These are phyloP conservation scores for Leccinum olivaceopallidum DNA, from an alignment of 768 basidiomycete species.

Conservation along the genomic window DNA sequence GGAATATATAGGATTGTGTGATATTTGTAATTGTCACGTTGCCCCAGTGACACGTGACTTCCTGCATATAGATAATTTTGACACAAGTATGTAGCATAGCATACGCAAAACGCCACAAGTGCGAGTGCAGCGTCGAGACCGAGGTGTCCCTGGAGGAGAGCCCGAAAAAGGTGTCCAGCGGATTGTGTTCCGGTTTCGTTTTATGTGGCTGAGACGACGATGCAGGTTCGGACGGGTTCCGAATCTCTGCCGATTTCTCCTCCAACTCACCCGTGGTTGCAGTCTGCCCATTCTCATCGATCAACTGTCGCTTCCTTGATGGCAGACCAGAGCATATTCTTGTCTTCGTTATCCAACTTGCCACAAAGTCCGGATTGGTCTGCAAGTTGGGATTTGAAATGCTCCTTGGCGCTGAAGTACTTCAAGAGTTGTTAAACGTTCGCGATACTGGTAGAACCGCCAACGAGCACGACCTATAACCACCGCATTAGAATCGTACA, in stretches of 20 bases:
- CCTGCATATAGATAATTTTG: too few relatives aligned
- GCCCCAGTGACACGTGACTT: too few relatives aligned
- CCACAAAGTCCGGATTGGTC: conserved; percentile 91
- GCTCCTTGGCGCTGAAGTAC: too few relatives aligned
- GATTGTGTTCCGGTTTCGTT: conserved; percentile 42
- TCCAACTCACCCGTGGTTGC: conserved; percentile 88
- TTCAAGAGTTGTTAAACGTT: too few relatives aligned
- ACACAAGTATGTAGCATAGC: too few relatives aligned
- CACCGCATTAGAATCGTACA: too few relatives aligned
- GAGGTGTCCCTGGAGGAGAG: conserved; percentile 49
- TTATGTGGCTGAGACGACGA: conserved; percentile 10
- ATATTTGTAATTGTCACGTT: too few relatives aligned
- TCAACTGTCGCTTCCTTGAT: conserved; percentile 94
- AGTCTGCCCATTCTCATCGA: conserved; percentile 77
- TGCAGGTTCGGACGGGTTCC: conserved; percentile 29
- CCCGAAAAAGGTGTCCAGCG: conserved; percentile 81
- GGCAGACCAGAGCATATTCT: conserved; percentile 74
- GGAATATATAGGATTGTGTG: too few relatives aligned
- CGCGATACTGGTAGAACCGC: too few relatives aligned
- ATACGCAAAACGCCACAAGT: conserved; percentile 42
- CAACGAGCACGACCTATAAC: too few relatives aligned
- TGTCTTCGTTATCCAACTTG: conserved; percentile 79
- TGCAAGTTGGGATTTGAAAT: conserved; percentile 51
- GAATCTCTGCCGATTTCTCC: conserved; percentile 61
- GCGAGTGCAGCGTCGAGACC: conserved; percentile 64